Conservation (phyloP, 2,329 filamentous ascomycete species). For the Ophiostoma perfectum region DNA sequence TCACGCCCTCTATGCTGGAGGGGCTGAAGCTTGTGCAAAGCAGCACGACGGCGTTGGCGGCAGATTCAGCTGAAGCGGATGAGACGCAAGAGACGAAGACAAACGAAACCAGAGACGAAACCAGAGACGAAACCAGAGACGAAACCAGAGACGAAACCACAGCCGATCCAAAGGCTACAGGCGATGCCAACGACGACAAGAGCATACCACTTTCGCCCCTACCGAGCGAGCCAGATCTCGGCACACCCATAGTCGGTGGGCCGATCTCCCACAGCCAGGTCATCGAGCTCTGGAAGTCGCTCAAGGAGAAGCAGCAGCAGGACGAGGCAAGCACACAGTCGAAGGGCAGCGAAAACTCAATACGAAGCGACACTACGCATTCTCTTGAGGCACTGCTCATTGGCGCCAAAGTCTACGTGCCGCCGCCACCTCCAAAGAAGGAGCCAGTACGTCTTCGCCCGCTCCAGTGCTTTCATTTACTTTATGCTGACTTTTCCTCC, state of each 20-base stretch:
- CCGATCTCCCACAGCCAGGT: conserved; percentile 69
- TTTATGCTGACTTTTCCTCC: background rate
- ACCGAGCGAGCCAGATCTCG: conserved; percentile 44
- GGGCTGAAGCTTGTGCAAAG: conserved; percentile 42
- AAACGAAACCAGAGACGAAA: background rate
- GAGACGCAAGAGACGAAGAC: background rate
- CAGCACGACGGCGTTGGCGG: background rate
- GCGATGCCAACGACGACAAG: background rate
- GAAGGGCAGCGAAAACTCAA: background rate
- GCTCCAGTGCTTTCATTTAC: too few relatives aligned
- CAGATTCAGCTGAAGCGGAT: background rate
- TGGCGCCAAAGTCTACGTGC: conserved; percentile 65
- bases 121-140: background rate
- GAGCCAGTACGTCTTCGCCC: conserved; percentile 56
- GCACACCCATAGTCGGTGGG: conserved; percentile 50
- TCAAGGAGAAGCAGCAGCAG: conserved; percentile 40
- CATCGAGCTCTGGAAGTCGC: conserved; percentile 53
- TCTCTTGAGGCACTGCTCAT: conserved; percentile 66
- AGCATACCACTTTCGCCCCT: background rate
- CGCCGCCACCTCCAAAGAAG: conserved; percentile 74
- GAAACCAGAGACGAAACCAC: background rate
- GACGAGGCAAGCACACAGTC: background rate
- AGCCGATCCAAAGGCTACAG: background rate
- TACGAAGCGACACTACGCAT: conserved; percentile 28
- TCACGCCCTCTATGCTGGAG: conserved; percentile 63